Conservation (phyloP, 805 yeast species). For the Saccharomycopsis lassenensis region DNA sequence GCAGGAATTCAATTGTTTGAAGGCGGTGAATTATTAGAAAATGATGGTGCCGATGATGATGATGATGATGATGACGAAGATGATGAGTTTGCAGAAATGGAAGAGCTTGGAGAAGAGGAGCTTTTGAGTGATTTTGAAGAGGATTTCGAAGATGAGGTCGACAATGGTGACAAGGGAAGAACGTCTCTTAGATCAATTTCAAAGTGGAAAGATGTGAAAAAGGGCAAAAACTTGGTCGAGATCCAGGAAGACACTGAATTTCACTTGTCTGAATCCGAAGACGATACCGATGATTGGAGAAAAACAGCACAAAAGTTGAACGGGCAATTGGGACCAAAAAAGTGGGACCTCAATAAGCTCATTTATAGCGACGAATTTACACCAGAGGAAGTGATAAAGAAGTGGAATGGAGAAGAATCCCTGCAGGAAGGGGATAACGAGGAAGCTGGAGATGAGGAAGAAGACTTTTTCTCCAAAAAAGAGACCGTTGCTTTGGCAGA, state of each 20-base stretch:
- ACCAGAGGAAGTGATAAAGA: conserved; percentile 53
- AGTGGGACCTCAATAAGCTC: conserved; percentile 74
- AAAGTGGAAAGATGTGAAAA: conserved; percentile 26
- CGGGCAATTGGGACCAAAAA: conserved; percentile 38
- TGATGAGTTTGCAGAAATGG: conserved; percentile 35
- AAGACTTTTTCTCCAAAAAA: conserved; percentile 16
- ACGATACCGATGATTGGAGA: conserved; percentile 18
- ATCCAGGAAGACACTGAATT: conserved; percentile 46
- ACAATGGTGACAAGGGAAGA: conserved; percentile 30
- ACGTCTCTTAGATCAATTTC: conserved; percentile 10
- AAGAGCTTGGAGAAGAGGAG: conserved; percentile 28
- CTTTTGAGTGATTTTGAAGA: conserved; percentile 32
- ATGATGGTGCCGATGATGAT: conserved; percentile 18
- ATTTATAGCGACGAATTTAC: conserved; percentile 69
- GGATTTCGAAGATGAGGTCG: conserved; percentile 29
- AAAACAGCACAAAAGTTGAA: conserved; percentile 50
- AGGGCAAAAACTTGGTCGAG: conserved; percentile 28
- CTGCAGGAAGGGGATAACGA: conserved; percentile 12
- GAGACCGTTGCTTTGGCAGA: conserved; percentile 3
- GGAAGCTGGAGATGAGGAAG: conserved; percentile 9
- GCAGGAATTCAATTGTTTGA: conserved; percentile 15
- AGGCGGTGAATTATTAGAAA: neutral
- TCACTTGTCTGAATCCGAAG: conserved; percentile 27
- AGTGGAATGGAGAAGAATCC: conserved; percentile 16
- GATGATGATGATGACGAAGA: conserved; percentile 27